These are phyloP conservation scores for Diaporthe helianthi DNA, from an alignment of 2,329 filamentous ascomycete genomes.

Conservation along the genomic window DNA sequence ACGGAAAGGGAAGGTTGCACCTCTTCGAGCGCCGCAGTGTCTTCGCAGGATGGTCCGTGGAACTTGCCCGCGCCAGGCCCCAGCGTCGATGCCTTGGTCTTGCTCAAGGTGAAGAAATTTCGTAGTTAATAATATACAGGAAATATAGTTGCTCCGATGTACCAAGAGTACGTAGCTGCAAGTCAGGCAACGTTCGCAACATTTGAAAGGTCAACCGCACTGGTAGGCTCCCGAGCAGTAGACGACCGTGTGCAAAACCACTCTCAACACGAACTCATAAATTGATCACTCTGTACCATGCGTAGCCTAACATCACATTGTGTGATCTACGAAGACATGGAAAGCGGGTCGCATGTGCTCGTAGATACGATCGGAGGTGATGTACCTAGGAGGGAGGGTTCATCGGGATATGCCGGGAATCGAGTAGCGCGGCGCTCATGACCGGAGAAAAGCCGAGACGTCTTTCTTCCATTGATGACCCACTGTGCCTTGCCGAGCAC, in stretches of 20 bases:
- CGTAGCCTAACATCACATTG: too few relatives aligned
- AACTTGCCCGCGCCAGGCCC: not conserved
- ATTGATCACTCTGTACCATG: not conserved
- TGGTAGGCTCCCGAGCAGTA: too few relatives aligned
- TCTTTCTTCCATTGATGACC: not conserved
- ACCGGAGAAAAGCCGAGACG: constrained; percentile 8
- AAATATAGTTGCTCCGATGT: not conserved
- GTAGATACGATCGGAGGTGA: constrained; percentile 1
- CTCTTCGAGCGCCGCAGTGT: not conserved
- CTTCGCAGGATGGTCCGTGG: too few relatives aligned
- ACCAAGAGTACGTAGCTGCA: too few relatives aligned
- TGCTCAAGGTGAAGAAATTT: not conserved
- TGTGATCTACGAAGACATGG: not conserved
- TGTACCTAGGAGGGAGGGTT: not conserved
- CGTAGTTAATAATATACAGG: not conserved
- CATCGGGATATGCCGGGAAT: constrained; percentile 5
- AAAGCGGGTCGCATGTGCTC: not conserved
- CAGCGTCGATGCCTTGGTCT: not conserved
- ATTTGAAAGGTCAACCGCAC: too few relatives aligned
- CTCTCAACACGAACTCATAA: not conserved
- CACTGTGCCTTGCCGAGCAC: not conserved
- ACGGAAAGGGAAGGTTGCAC: not conserved
- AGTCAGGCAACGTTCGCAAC: not conserved
- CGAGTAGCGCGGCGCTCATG: not conserved
- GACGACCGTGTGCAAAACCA: too few relatives aligned